Base-by-base conservation (phyloP, 1,139 yeast genomes). In the Hyphopichia pseudoburtonii region DNA sequence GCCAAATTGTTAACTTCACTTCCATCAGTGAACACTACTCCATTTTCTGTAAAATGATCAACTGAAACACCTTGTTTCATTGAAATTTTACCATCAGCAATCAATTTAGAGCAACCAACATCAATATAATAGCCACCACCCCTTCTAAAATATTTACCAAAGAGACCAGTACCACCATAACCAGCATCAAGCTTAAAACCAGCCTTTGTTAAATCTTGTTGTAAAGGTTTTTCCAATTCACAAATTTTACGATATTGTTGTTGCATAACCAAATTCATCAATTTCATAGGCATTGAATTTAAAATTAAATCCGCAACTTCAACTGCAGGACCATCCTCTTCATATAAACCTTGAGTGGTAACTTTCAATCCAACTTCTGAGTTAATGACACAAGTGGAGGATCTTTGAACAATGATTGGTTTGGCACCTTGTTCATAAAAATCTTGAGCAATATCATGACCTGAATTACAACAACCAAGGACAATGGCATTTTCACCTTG, bases 81-180 rank as follows among this genome's bases (percentile, higher is more conserved):
- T 29, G 55, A 51, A 40, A 70, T 60, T 38, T 57, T 59, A 12
- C 64, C 69, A n/a, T 67, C 65, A 17, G 54, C 53, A 36, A 70
- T 64, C 38, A 64, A 49, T 35, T 56, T 54, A 29, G 71, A 62
- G 39, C 69, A 63, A 5, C 76, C 76, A 33, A 64, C 72, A 43
- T 70, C 74, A 35, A 67, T 64, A 47, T 70, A 70, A 46, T 66
- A 70, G 23, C 76, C 76, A 3, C 75, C 73, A 12, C 72, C 74
- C 42, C 67, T 58, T 35, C 69, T 56, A 43, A 54, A 53, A 44
- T 64, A 66, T 34, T 64, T 50, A n/a, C 70, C 64, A 35, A 64
- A 57, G 36, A 67, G 48, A 5, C 76, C 76, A 26, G 73, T 62
- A 19, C 62, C 70, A 23, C 70, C 73, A 44, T 59, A 62, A 9